A percentile compares a stretch with the other conserved stretches of the same genome.
These are phyloP conservation scores for Plasmodium adleri DNA, from an alignment of 169 alveolate genomes.

Conservation along the genomic window DNA sequence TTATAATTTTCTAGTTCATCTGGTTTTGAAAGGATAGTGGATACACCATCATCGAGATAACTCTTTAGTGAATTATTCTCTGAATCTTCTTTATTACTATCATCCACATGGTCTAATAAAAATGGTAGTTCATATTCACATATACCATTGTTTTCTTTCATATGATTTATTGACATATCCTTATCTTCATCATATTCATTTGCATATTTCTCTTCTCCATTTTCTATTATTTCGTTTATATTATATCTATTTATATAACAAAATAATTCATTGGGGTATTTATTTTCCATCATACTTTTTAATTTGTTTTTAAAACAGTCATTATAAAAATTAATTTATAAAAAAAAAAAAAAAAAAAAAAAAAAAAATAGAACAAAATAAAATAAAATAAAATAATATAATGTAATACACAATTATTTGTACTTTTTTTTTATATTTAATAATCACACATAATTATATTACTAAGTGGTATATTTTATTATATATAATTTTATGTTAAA, in stretches of 20 bases:
- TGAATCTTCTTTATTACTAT: constrained; percentile 45
- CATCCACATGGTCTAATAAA: constrained; percentile 26
- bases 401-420: not conserved
- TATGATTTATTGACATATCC: not conserved
- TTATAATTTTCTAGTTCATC: constrained; percentile 32
- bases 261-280: constrained; percentile 4
- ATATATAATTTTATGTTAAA: no score
- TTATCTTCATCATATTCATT: no score
- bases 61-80: constrained; percentile 41
- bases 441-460: no score
- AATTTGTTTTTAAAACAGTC: constrained; percentile 6
- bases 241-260: constrained; percentile 36
- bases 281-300: constrained; percentile 28
- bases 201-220: constrained; percentile 11
- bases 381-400: not conserved
- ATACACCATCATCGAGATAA: constrained; percentile 65
- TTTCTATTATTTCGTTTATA: constrained; percentile 39
- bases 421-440: no score
- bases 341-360: constrained; percentile 1
- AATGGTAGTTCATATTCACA: constrained; percentile 54
- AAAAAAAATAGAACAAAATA: not conserved
- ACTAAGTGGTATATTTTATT: no score
- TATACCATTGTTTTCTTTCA: constrained; percentile 4
- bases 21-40: constrained; percentile 38
- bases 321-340: not conserved